Evolutionary conservation across 2,329 filamentous ascomycete genomes (phyloP), one percentile per base, ranked within the genome.

Genomic region (Arthrobotrys conoides): DNA sequence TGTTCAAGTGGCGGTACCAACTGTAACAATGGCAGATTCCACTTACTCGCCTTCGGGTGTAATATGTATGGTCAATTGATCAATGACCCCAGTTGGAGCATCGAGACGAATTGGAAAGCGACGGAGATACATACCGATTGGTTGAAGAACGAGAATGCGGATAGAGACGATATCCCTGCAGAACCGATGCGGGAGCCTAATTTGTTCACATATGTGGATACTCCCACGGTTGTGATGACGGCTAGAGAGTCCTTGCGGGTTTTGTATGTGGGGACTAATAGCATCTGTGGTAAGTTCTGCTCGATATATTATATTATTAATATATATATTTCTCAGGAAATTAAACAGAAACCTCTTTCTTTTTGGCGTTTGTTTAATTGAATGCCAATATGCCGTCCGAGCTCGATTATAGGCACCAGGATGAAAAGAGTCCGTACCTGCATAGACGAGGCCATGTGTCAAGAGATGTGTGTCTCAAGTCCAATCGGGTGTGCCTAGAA

Each of bases 131-230:
- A 14, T 38, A 30, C 41, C 44, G 48, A 53, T 46, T 63, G 63
- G 44, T 53, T 44, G 14, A 30, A 20, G 57, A 44, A 44, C 57
- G 33, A 44, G 20, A 41, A 61, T n/a, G 9, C 66, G 59, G 55
- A 49, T 59, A 33, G 30, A 65, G 36, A 27, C n/a, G 67, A 44
- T 65, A 49, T 41, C 61, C 61, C 44, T 49, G 61, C 70, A 67
- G 36, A 36, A 33, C 38, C 61, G 49, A 44, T 41, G 51, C 41
- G 69, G 69, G 63, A 67, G 61, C 70, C 70, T 73, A 73, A 48
- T 38, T 46, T 77, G 44, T 71, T 77, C 67, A 36, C 20, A 55
- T 67, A 61, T 24, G 46, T 77, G 46, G 73, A 77, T 53, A 63
- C 41, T 41, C 73, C 73, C 66, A 67, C 73, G n/a, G 41, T 71